Evolutionary conservation across 139 green algal species (phyloP).

Genomic region (Chlorella sp.): DNA sequence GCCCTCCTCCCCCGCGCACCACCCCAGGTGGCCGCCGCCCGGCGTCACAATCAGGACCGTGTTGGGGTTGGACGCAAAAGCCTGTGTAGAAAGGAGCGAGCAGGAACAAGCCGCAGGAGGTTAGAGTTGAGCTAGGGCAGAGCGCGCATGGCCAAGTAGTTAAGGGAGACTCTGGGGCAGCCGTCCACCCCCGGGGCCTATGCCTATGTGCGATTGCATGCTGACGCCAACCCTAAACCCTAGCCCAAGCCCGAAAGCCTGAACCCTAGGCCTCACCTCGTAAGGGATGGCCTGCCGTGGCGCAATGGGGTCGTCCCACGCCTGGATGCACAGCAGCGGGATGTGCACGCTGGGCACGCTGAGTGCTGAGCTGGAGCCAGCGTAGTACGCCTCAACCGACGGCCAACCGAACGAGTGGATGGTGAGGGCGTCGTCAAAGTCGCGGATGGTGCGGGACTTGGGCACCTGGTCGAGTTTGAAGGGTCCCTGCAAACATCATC

Average conservation of each 20-base stretch:
- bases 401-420: conserved; percentile 55
- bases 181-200: neutral
- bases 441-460: conserved; percentile 50
- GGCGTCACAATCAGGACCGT: conserved; percentile 51
- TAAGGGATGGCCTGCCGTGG: conserved; percentile 68
- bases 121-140: neutral
- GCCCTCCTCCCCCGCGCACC: conserved; percentile 7
- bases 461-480: conserved; percentile 31
- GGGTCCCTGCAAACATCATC: neutral
- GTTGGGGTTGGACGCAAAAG: conserved; percentile 48
- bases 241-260: neutral
- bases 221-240: neutral
- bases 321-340: conserved; percentile 71
- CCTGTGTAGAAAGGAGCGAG: neutral
- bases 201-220: too few relatives aligned
- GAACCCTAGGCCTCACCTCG: conserved; percentile 25
- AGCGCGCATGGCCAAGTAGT: neutral
- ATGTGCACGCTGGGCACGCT: conserved; percentile 48
- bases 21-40: conserved; percentile 50
- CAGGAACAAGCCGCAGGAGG: conserved; percentile 1
- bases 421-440: conserved; percentile 87
- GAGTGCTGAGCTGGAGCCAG: conserved; percentile 35
- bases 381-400: conserved; percentile 84
- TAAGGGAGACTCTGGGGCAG: neutral
- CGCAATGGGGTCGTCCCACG: conserved; percentile 84